A percentile compares a stretch with the other conserved stretches of the same genome.
Evolutionary conservation across 805 yeast species (phyloP).

Genomic region (Hanseniaspora mollemarum): DNA sequence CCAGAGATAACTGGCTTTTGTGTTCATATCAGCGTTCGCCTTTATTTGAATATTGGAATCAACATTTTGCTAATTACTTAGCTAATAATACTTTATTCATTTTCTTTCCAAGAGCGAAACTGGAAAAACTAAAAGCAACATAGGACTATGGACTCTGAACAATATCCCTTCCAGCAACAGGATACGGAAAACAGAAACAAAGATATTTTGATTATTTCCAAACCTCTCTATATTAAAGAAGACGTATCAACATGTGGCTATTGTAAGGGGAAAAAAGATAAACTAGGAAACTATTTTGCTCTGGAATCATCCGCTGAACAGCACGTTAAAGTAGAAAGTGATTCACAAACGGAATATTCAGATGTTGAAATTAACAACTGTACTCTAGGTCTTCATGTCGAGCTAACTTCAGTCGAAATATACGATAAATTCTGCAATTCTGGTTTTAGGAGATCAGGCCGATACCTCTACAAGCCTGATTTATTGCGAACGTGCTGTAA

Average conservation of each 20-base stretch:
- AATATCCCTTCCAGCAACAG: background rate
- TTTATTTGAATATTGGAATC: no score
- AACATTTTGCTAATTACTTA: no score
- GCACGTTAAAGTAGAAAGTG: background rate
- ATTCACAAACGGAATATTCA: constrained; percentile 3
- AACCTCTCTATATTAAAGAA: constrained; percentile 37
- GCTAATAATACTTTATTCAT: no score
- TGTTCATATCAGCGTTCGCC: no score
- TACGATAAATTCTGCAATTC: constrained; percentile 58
- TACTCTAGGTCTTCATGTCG: constrained; percentile 34
- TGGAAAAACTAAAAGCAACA: no score
- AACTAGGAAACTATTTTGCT: constrained; percentile 34
- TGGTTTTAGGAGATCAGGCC: constrained; percentile 75
- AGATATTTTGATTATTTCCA: constrained; percentile 30
- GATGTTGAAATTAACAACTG: constrained; percentile 21
- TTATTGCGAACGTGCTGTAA: constrained; percentile 64
- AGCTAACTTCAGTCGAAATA: constrained; percentile 37
- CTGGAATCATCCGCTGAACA: constrained; percentile 25
- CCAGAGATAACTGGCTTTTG: no score
- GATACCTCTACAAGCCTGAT: constrained; percentile 56
- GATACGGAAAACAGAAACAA: constrained; percentile 20
- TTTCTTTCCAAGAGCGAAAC: no score
- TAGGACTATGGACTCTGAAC: background rate
- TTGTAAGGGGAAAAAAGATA: constrained; percentile 42
- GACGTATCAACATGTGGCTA: constrained; percentile 51